Base-by-base conservation (phyloP, 257 asterid species). In the Vinca minor region DNA sequence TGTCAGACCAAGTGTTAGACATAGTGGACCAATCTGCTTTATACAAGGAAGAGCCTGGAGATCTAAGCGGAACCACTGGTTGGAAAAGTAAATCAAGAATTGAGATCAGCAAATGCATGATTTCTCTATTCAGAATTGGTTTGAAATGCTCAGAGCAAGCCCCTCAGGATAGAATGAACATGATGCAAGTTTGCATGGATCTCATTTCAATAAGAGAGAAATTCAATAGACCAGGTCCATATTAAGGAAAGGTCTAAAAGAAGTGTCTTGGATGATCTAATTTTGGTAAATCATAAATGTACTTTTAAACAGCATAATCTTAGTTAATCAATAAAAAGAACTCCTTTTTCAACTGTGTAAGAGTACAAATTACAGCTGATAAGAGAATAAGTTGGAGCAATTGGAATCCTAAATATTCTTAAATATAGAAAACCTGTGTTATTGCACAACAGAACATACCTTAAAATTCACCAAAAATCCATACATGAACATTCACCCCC, bases 401-500 rank as follows among this genome's bases (percentile, higher is more conserved):
- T n/a, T n/a, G n/a, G n/a, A n/a, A n/a, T n/a, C n/a, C n/a, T n/a
- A n/a, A n/a, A n/a, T n/a, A n/a, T n/a, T n/a, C n/a, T n/a, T n/a
- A n/a, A n/a, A n/a, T n/a, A 59, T 6, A 15, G 3, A 57, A 38
- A 38, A 4, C 42, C 42, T 38, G n/a, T n/a, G n/a, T 25, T 20
- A 35, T 0, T 36, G 8, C 7, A 36, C 59, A 26, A 31, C 20
- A 47, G 14, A 1, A 10, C 25, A 49, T 20, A 21, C 23, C 28
- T 12, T 23, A 7, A 46, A 53, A 32, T 52, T 88, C 79, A 89
- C 95, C 95, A 89, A 71, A 83, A 87, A 58, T 83, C 89, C 83
- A 53, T 77, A 59, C 89, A 85, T 36, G 96, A 83, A 63, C 95
- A 89, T 5, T 39, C 39, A 14, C 96, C 91, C 65, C 57, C 84